Base-by-base conservation (phyloP, 805 yeast species). In the Tetrapisispora fleetii region DNA sequence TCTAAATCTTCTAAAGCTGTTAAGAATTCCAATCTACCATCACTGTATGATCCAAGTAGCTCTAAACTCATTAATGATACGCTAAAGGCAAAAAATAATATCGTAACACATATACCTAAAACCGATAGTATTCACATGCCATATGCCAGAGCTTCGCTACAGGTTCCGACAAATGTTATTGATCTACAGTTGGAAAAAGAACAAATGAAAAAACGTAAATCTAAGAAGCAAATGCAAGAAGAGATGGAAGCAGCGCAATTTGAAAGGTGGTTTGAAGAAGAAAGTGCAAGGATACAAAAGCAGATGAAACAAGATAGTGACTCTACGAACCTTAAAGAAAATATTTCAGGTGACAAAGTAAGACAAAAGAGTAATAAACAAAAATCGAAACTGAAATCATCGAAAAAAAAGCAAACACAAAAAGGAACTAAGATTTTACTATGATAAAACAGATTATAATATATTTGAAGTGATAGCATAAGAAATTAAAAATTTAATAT, bases 181-280 rank as follows among this genome's bases (percentile, higher is more conserved):
- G 48, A 45, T 39, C 10, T 22, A 2, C 32, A 38, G 19, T 17
- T 39, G 1, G 48, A 24, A 2, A 39, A 38, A 17, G 49, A 39
- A 30, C 22, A 32, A 16, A 4, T 19, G 35, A 19, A 16, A 38
- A 37, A n/a, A 24, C 39, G 32, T 4, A 42, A 22, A 52, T 49
- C 38, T 24, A 50, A 19, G 71, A 71, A 48, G 72, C 85, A 1
- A 63, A 85, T 40, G 80, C 36, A 77, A 42, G 95, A 89, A 50
- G 76, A 84, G 42, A 83, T 81, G 59, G 82, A 81, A 54, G 96
- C 89, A 53, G 86, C 85, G 58, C 88, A 82, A 59, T 89, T 89
- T 69, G 89, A 82, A 28, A 75, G 69, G 51, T 89, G 96, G 96
- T 89, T 95, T 90, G 83, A 78, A 36, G 80, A 78, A 54, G 96